Evolutionary conservation across 257 asterid species (phyloP), one percentile per base, ranked within the genome.

Genomic region (Penstemon davidsonii): DNA sequence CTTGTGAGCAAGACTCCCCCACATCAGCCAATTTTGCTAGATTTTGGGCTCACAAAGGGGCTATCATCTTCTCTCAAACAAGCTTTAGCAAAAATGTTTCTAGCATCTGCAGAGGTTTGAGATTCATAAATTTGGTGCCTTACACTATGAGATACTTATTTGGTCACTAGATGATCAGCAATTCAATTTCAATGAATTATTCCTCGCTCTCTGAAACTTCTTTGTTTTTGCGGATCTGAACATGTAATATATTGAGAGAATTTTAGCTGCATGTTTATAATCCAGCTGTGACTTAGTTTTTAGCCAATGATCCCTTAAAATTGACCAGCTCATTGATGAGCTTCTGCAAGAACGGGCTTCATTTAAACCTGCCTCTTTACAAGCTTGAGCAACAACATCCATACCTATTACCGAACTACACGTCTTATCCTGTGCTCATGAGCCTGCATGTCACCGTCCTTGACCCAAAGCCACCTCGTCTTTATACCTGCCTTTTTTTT

Each of bases 41-140:
- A 93, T 79, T 93, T 93, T 81, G 98, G 98, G 78, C 97, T 93
- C 49, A 93, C 98, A 25, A 93, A 93, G 81, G 73, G 72, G 59
- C 79, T 93, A 37, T 88, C 98, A 84, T 57, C 86, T 67, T 62
- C 94, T 49, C 41, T 83, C 83, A 93, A 85, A 70, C 95, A 84
- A 66, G 97, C 98, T 79, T 83, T 93, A 60, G 98, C 98, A 70
- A 93, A 88, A 82, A 93, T 93, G 98, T 93, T 93, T 80, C 85
- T 92, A 72, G 95, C 96, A 57, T 84, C 98, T 69, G 97, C 97
- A 7, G 98, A 93, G 98, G 98, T 93, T 81, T 60, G 88, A 64
- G 25, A 55, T 53, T 64, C 18, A 49, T 11, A 15, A 53, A 51
- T 70, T 55, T 68, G 53, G 50, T 75, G 45, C 66, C 51, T 57